A percentile compares a stretch with the other conserved stretches of the same genome.
These are phyloP conservation scores for Penicillium frequentans DNA, from an alignment of 2,329 filamentous ascomycete genomes.

Conservation along the genomic window DNA sequence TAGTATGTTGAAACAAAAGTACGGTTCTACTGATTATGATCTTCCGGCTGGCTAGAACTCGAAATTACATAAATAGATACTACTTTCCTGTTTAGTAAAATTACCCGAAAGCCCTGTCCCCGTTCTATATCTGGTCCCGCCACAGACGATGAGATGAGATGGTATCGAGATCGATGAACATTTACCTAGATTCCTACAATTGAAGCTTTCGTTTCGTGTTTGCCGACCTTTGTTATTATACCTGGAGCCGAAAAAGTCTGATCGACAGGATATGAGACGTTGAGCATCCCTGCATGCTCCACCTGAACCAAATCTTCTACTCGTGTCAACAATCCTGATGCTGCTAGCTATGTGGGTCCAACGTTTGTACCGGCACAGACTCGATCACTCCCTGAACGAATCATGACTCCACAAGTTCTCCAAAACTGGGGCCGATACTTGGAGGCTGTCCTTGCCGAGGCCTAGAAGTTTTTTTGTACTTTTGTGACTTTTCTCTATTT, in stretches of 20 bases:
- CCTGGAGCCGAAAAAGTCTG: background rate
- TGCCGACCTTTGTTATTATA: background rate
- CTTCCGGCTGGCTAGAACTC: background rate
- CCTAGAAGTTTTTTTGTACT: background rate
- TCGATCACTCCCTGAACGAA: background rate
- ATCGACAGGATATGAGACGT: background rate
- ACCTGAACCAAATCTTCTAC: background rate
- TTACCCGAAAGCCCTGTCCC: background rate
- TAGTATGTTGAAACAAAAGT: background rate
- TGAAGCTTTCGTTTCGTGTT: background rate
- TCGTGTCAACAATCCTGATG: background rate
- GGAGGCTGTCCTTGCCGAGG: background rate
- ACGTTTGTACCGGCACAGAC: background rate
- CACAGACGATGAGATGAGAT: background rate
- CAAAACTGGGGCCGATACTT: background rate
- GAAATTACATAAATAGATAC: background rate
- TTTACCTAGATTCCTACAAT: background rate
- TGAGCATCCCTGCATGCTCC: background rate
- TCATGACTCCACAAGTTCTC: background rate
- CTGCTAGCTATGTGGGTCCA: background rate
- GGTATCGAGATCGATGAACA: background rate
- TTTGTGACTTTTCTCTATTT: constrained; percentile 2
- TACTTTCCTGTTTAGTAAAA: background rate
- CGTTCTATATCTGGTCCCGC: background rate
- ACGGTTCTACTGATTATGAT: background rate